Conservation (phyloP, 257 asterid genomes). For the Parsonsia alboflavescens region DNA sequence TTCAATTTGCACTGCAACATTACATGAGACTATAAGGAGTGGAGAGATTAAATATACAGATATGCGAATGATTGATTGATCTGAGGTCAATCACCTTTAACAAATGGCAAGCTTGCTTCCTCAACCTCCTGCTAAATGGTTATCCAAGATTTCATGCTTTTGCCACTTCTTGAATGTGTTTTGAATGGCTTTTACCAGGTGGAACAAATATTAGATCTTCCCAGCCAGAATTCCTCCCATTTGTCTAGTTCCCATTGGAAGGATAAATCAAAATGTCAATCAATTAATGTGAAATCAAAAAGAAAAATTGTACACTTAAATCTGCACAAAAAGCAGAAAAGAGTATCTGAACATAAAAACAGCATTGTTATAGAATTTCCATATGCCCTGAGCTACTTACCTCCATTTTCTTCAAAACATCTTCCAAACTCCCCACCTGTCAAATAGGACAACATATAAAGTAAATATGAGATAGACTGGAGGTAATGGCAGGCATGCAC, state of each 20-base stretch:
- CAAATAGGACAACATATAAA: slow-evolving; percentile 10
- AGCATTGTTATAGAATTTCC: neutral
- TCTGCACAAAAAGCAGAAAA: neutral
- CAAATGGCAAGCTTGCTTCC: slow-evolving; percentile 1
- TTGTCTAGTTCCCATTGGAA: slow-evolving; percentile 40
- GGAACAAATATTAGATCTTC: slow-evolving; percentile 89
- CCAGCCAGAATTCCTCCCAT: slow-evolving; percentile 75
- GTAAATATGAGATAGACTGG: neutral
- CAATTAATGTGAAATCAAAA: neutral
- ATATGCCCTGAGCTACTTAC: slow-evolving; percentile 27
- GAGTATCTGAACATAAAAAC: neutral
- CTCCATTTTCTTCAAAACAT: slow-evolving; percentile 92
- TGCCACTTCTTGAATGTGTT: slow-evolving; percentile 71
- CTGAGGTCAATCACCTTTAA: slow-evolving; percentile 5
- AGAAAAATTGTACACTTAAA: neutral
- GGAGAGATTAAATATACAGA: neutral
- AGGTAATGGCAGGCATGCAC: neutral
- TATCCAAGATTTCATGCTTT: slow-evolving; percentile 30
- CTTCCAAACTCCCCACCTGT: slow-evolving; percentile 98
- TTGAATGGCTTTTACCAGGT: slow-evolving; percentile 88
- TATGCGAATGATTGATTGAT: neutral
- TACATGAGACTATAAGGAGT: neutral
- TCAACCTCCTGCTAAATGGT: neutral
- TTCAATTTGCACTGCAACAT: slow-evolving; percentile 17
- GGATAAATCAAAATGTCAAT: neutral